Evolutionary conservation across 352 stramenopile genomes (phyloP).

Genomic region (Thraustochytrium sp.): DNA sequence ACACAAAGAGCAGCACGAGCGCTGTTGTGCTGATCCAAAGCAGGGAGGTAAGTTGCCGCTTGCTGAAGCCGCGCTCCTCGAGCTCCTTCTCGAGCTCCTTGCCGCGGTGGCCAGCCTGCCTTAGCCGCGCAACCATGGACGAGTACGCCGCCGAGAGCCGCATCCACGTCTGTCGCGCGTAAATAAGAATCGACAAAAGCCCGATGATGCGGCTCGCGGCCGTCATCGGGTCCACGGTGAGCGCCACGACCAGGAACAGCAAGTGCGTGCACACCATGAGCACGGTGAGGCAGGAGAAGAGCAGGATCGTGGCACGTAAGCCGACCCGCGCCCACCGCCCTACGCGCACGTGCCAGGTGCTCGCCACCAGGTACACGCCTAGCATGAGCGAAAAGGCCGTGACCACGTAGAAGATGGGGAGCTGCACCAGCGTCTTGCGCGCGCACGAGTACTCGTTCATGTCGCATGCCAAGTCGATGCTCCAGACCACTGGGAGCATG

Average conservation of each 20-base stretch:
- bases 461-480: conserved; percentile 18
- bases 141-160: not conserved
- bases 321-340: not conserved
- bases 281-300: not conserved
- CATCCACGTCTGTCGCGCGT: conserved; percentile 9
- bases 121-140: not conserved
- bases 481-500: not conserved
- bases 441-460: not conserved
- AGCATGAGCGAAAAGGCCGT: not conserved
- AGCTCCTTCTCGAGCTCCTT: not conserved
- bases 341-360: not conserved
- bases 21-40: not conserved
- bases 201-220: not conserved
- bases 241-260: not conserved
- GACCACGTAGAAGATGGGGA: conserved; percentile 7
- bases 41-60: not conserved
- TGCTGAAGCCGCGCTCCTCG: not conserved
- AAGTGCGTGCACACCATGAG: not conserved
- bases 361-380: not conserved
- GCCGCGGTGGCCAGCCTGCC: not conserved
- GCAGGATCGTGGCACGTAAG: not conserved
- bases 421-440: not conserved
- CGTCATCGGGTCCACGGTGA: not conserved
- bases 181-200: conserved; percentile 18
- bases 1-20: conserved; percentile 12